phyloP scores from a whole-genome alignment of 1,284 basidiomycete genomes.

The Ganoderma multipileum region DNA sequence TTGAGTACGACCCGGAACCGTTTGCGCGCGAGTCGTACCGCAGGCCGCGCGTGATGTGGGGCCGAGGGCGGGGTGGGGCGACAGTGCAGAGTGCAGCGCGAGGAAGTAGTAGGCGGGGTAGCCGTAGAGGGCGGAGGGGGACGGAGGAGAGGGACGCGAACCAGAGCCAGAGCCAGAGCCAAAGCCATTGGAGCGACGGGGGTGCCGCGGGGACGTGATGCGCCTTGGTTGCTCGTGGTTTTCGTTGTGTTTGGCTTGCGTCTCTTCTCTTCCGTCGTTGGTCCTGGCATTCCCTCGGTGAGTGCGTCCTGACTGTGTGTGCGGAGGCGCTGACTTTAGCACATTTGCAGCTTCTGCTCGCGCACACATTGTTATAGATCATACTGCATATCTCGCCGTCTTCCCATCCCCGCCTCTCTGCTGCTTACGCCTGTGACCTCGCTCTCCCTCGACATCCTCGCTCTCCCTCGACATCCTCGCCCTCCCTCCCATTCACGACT shows the following conservation, averaged over 20 bases:
- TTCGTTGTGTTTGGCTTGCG: not conserved
- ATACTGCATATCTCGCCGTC: not conserved
- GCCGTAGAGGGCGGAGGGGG: not conserved
- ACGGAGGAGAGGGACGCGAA: not conserved
- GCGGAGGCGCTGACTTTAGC: not conserved
- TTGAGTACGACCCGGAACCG: constrained; percentile 29
- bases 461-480: not conserved
- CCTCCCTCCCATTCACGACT: not conserved
- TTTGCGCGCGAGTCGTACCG: constrained; percentile 28
- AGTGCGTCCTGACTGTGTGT: not conserved
- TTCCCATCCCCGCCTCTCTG: not conserved
- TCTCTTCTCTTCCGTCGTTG: not conserved
- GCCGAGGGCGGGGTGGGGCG: not conserved
- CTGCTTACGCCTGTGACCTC: not conserved
- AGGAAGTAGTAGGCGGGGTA: not conserved
- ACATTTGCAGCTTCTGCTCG: not conserved
- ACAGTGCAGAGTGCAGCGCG: no score
- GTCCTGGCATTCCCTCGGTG: not conserved
- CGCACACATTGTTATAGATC: not conserved
- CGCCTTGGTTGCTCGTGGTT: not conserved
- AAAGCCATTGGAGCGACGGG: not conserved
- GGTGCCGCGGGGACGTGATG: not conserved
- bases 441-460: not conserved
- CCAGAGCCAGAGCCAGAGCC: not conserved
- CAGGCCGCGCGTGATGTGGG: constrained; percentile 27